Percentiles rank a stretch among this genome's conserved stretches.
Evolutionary conservation across 768 basidiomycete genomes (phyloP).

Genomic region (Tulasnella sp.): DNA sequence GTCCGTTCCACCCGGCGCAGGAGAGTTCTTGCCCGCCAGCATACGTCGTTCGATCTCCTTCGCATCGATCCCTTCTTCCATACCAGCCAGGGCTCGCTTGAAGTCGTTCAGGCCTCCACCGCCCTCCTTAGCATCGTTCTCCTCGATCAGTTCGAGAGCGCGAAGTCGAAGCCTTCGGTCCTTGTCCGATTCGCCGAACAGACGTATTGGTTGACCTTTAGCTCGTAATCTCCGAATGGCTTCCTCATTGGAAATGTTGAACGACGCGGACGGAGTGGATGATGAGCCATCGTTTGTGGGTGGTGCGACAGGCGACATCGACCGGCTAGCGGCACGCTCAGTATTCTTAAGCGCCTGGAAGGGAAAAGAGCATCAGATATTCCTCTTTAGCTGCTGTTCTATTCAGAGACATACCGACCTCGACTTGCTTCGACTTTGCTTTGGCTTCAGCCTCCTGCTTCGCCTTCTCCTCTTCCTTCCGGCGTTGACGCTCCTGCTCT

Average conservation of each 20-base stretch:
- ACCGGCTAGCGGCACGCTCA: not conserved
- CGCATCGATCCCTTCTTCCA: constrained; percentile 49
- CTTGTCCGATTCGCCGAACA: constrained; percentile 94
- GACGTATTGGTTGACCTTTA: constrained; percentile 87
- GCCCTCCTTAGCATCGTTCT: constrained; percentile 56
- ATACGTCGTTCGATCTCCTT: constrained; percentile 72
- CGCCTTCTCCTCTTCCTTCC: constrained; percentile 34
- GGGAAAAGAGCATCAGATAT: not conserved
- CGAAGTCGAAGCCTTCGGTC: constrained; percentile 81
- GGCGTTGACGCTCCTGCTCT: constrained; percentile 43
- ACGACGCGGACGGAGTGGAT: constrained; percentile 35
- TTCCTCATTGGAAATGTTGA: constrained; percentile 91
- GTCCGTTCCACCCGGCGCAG: constrained; percentile 30
- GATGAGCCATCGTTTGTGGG: constrained; percentile 27
- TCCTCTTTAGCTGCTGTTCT: not conserved
- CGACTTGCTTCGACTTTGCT: constrained; percentile 18
- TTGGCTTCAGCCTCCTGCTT: constrained; percentile 22
- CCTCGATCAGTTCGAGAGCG: constrained; percentile 91
- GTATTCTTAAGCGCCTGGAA: not conserved
- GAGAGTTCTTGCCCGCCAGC: constrained; percentile 49
- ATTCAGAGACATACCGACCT: not conserved
- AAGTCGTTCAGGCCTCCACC: constrained; percentile 87
- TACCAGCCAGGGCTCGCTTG: constrained; percentile 34
- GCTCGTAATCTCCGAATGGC: constrained; percentile 76
- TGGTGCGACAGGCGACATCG: constrained; percentile 7